Evolutionary conservation across 2,329 filamentous ascomycete genomes (phyloP), one percentile per base, ranked within the genome.

Genomic region (Rhinocladiella similis): DNA sequence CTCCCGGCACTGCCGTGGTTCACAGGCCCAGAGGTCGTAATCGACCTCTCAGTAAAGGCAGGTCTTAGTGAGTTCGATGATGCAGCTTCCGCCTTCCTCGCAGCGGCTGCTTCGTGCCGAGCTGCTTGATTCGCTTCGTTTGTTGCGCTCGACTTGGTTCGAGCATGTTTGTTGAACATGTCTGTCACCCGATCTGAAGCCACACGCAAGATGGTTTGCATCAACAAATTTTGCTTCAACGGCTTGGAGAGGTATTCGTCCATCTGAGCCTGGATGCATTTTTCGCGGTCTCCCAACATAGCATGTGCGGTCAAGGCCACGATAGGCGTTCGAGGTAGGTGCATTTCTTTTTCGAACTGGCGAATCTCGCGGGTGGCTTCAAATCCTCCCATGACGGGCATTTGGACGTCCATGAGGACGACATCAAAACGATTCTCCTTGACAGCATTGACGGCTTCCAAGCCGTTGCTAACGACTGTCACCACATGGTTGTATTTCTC

Each of bases 311-410:
- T 99, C 43, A 99, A 82, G 1, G 94, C 94, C 67, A 99, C 96
- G 68, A 99, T 97, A 13, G 94, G 94, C 10, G 93, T 96, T 50
- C 93, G 84, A 56, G 90, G 86, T 33, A 90, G 83, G 53, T 87
- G 87, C 65, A 90, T 84, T 63, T 87, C 89, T 58, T 88, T 86
- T 73, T 99, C 94, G 72, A 93, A 97, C 72, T 97, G 91, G 67
- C 94, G 86, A 65, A 99, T 99, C 78, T 96, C 96, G 65, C 87
- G 90, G 3, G 94, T 99, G 13, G 94, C 92, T 75, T 99, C 94
- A 70, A 99, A 97, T 43, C 94, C 94, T 70, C 94, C 94, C 92
- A 97, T 97, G 68, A 97, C 89, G n/a, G 94, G 94, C 94, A 99
- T 99, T 72, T 97, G 94, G 16, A 99, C 94, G 70, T 99, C 94